Base-by-base conservation (phyloP, 495 filamentous ascomycete genomes). In the Poronia punctata region DNA sequence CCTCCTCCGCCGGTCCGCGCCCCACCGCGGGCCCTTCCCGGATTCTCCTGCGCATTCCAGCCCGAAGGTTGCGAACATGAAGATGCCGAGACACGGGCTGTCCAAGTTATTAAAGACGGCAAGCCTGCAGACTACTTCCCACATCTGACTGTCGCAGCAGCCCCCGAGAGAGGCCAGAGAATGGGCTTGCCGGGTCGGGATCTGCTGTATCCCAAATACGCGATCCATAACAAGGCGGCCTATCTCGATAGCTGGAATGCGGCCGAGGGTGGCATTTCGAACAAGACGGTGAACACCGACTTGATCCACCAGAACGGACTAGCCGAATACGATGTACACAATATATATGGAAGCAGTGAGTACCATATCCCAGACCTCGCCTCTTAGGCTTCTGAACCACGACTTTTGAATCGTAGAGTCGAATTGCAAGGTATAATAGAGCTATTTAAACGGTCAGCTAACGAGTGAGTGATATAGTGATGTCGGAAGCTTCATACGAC, bases 291-390 rank as follows among this genome's bases (percentile, higher is more conserved):
- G 37, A 68, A 80, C 50, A 88, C 86, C 2, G 72, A 88, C 57
- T 56, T 92, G 24, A 67, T 84, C 4, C 85, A 93, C 57, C 66
- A 79, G 32, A 81, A 83, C 45, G 84, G 83, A 1, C 70, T 79
- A 38, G 62, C 63, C 11, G 82, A 87, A 60, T 90, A 89, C 54
- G 88, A 74, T 35, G 81, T 78, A 2, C 88, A 95, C 61, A 95
- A 95, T 54, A 61, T 94, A 8, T 92, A 86, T 57, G 88, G 88
- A 27, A 79, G 76, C 7, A 86, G n/a, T n/a, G n/a, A n/a, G n/a
- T n/a, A n/a, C n/a, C n/a, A n/a, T n/a, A n/a, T n/a, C n/a, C n/a
- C n/a, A n/a, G n/a, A n/a, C n/a, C n/a, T n/a, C n/a, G n/a, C n/a
- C n/a, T n/a, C n/a, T n/a, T n/a, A n/a, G n/a, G n/a, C n/a, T n/a